Conservation (phyloP, 2,329 filamentous ascomycete genomes). For the Calonectria naviculata region DNA sequence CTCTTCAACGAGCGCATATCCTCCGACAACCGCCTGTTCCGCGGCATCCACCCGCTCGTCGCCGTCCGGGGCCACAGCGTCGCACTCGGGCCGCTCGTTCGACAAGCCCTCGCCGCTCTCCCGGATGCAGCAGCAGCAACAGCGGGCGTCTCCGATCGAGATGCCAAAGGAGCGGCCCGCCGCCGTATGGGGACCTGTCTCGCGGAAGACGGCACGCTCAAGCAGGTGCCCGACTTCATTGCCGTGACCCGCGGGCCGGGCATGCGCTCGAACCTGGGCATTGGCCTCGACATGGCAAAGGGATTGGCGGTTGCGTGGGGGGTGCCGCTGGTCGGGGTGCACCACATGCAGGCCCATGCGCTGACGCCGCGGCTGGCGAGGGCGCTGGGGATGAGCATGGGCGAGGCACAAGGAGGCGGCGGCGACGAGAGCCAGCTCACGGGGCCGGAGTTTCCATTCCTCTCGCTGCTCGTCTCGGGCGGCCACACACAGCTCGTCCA, state of each 20-base stretch:
- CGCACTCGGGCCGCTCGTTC: slow-evolving; percentile 75
- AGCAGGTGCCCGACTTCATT: slow-evolving; percentile 80
- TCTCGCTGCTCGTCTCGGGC: slow-evolving; percentile 90
- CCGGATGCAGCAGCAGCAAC: slow-evolving; percentile 36
- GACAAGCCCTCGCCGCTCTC: slow-evolving; percentile 69
- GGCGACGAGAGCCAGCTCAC: not conserved
- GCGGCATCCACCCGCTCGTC: slow-evolving; percentile 83
- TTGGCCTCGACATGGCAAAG: slow-evolving; percentile 87
- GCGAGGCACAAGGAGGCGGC: slow-evolving; percentile 6
- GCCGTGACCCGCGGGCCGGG: slow-evolving; percentile 91
- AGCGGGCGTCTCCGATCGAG: not conserved
- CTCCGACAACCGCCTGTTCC: slow-evolving; percentile 78
- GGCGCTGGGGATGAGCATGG: slow-evolving; percentile 60
- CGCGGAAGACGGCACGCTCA: slow-evolving; percentile 29
- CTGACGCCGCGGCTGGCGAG: slow-evolving; percentile 83
- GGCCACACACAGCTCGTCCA: slow-evolving; percentile 91
- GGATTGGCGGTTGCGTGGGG: slow-evolving; percentile 87
- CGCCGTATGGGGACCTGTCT: slow-evolving; percentile 13
- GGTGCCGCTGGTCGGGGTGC: slow-evolving; percentile 84
- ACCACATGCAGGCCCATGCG: slow-evolving; percentile 98
- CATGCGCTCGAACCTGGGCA: slow-evolving; percentile 82
- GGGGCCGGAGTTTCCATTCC: slow-evolving; percentile 79
- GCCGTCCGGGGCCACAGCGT: slow-evolving; percentile 82
- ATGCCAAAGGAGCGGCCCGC: not conserved
- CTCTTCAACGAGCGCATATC: slow-evolving; percentile 87